Percentiles rank a stretch among this genome's conserved stretches.
These are phyloP conservation scores for Asterionellopsis glacialis DNA, from an alignment of 108 stramenopile species.

Conservation along the genomic window DNA sequence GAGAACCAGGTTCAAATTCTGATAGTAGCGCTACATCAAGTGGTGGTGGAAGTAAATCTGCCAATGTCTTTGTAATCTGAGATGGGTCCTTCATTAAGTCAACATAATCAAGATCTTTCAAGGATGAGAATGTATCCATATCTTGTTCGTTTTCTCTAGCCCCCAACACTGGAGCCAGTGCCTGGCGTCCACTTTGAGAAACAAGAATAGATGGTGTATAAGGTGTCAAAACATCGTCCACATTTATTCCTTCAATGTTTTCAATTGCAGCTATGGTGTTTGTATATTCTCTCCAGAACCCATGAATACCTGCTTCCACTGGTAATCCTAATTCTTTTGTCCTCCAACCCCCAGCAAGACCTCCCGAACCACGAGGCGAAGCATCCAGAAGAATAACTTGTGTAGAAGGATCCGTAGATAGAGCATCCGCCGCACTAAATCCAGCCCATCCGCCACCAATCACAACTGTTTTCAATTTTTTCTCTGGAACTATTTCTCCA, in stretches of 20 bases:
- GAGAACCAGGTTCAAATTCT: slow-evolving; percentile 38
- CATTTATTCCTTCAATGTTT: slow-evolving; percentile 46
- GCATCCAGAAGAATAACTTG: slow-evolving; percentile 68
- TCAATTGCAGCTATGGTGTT: slow-evolving; percentile 75
- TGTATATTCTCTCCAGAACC: slow-evolving; percentile 84
- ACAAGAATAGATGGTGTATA: slow-evolving; percentile 65
- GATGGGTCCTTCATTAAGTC: slow-evolving; percentile 7
- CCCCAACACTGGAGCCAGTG: slow-evolving; percentile 66
- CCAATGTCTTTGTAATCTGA: slow-evolving; percentile 15
- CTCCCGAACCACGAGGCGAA: slow-evolving; percentile 55
- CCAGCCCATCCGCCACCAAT: slow-evolving; percentile 87
- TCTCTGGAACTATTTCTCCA: too few species aligned
- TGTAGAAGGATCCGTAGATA: slow-evolving; percentile 13
- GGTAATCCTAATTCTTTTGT: slow-evolving; percentile 38
- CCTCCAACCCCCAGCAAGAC: slow-evolving; percentile 65
- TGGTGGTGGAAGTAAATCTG: slow-evolving; percentile 58
- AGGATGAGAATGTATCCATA: slow-evolving; percentile 7
- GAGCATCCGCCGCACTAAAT: slow-evolving; percentile 50
- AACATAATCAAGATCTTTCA: background rate
- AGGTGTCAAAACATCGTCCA: slow-evolving; percentile 64
- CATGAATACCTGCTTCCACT: slow-evolving; percentile 84
- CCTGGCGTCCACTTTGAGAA: slow-evolving; percentile 64
- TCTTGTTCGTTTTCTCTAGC: background rate
- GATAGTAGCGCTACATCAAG: slow-evolving; percentile 69
- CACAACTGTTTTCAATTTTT: slow-evolving; percentile 18